Evolutionary conservation across 2,329 filamentous ascomycete species (phyloP).

Genomic region (Beauveria scarabaeidicola): DNA sequence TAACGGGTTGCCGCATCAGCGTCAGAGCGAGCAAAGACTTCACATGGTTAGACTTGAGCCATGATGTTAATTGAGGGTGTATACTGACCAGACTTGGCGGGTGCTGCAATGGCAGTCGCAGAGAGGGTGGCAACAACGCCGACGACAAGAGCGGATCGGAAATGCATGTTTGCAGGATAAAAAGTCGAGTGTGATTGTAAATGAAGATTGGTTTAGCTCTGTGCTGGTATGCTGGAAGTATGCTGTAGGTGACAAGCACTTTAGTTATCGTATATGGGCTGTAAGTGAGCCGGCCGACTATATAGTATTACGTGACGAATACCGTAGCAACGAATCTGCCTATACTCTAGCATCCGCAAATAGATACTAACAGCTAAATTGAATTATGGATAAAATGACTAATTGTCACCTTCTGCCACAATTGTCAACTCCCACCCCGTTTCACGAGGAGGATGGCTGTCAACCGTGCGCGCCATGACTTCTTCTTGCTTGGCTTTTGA

Average conservation of each 20-base stretch:
- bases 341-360: neutral
- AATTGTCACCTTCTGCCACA: neutral
- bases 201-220: neutral
- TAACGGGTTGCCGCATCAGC: neutral
- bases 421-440: neutral
- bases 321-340: neutral
- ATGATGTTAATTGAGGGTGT: neutral
- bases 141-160: neutral
- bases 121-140: neutral
- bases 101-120: neutral
- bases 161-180: neutral
- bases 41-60: neutral
- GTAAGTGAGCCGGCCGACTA: neutral
- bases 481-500: neutral
- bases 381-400: neutral
- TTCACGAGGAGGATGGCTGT: neutral
- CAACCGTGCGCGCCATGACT: neutral
- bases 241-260: neutral
- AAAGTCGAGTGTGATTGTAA: neutral
- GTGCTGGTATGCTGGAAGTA: neutral
- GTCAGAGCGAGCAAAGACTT: constrained; percentile 5
- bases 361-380: too few relatives aligned
- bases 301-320: neutral
- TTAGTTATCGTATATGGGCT: neutral
- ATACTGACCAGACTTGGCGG: neutral